A percentile compares a stretch with the other conserved stretches of the same genome.
These are phyloP conservation scores for Otatea glauca DNA, from an alignment of 176 grass and related monocot species.

Conservation along the genomic window DNA sequence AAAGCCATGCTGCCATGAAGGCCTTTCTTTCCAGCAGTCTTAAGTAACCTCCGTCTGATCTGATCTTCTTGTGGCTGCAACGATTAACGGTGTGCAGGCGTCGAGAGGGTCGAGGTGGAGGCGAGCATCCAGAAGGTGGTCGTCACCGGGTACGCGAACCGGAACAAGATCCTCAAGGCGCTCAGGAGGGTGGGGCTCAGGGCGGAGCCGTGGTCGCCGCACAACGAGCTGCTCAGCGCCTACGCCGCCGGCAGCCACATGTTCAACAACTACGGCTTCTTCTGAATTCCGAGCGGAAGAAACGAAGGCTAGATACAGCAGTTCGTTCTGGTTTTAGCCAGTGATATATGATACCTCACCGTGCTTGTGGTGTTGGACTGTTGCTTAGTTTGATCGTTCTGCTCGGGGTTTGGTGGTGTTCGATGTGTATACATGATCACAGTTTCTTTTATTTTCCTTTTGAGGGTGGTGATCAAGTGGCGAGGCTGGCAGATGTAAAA, in stretches of 20 bases:
- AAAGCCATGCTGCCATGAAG: conserved; percentile 31
- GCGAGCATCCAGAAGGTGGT: conserved; percentile 89
- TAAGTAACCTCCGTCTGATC: not conserved
- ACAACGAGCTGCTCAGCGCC: conserved; percentile 87
- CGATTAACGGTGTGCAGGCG: conserved; percentile 49
- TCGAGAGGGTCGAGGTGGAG: conserved; percentile 96
- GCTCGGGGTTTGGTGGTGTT: conserved; percentile 23
- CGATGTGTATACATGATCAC: conserved; percentile 22
- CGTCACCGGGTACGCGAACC: conserved; percentile 86
- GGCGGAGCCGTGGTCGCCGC: conserved; percentile 85
- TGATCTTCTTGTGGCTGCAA: not conserved
- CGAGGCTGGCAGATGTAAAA: conserved; percentile 26
- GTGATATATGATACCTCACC: not conserved
- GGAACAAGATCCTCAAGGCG: conserved; percentile 96
- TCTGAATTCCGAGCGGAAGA: conserved; percentile 45
- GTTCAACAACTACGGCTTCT: conserved; percentile 83
- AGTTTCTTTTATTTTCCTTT: not conserved
- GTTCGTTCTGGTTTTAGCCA: not conserved
- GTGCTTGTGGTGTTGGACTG: not conserved
- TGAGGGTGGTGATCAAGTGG: not conserved
- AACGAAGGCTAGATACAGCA: not conserved
- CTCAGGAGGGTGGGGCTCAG: conserved; percentile 91
- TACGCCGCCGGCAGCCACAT: conserved; percentile 73
- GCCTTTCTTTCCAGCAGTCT: not conserved
- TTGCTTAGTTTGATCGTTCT: not conserved